Conservation (phyloP, 371 early-diverging fungal species). For the Cokeromyces recurvatus region DNA sequence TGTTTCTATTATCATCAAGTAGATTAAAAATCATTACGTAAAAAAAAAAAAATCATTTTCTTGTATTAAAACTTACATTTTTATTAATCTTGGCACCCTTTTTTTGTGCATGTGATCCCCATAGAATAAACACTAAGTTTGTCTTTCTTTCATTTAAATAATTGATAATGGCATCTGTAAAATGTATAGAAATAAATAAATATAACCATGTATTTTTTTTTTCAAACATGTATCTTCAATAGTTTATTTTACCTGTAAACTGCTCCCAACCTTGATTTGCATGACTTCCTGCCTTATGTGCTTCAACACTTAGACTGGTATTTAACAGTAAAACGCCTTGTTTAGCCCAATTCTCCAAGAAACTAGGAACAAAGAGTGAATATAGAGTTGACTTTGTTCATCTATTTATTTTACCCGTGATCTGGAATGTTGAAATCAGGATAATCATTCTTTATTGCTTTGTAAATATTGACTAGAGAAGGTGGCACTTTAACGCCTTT, state of each 20-base stretch:
- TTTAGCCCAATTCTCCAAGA: conserved; percentile 78
- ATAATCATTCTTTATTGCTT: conserved; percentile 71
- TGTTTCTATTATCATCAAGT: conserved; percentile 75
- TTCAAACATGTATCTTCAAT: too few species aligned
- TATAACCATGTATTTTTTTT: too few species aligned
- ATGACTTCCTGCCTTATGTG: conserved; percentile 85
- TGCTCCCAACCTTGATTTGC: conserved; percentile 86
- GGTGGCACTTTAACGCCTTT: conserved; percentile 80
- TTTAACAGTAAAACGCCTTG: conserved; percentile 97
- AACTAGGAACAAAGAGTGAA: conserved; percentile 35
- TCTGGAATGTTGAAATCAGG: conserved; percentile 57
- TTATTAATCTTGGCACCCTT: conserved; percentile 59
- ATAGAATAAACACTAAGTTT: conserved; percentile 91
- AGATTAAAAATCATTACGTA: not conserved
- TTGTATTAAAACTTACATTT: conserved; percentile 43
- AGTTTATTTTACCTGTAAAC: conserved; percentile 85
- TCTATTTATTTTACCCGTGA: conserved; percentile 44
- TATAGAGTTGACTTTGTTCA: too few species aligned
- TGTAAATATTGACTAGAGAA: conserved; percentile 92
- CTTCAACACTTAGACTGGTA: conserved; percentile 88
- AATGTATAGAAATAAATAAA: not conserved
- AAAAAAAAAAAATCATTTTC: not conserved
- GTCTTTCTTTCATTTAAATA: conserved; percentile 60
- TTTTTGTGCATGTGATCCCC: conserved; percentile 91
- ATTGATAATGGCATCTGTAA: conserved; percentile 72